Conservation (phyloP, 2,329 filamentous ascomycete genomes). For the Fusarium irregulare region DNA sequence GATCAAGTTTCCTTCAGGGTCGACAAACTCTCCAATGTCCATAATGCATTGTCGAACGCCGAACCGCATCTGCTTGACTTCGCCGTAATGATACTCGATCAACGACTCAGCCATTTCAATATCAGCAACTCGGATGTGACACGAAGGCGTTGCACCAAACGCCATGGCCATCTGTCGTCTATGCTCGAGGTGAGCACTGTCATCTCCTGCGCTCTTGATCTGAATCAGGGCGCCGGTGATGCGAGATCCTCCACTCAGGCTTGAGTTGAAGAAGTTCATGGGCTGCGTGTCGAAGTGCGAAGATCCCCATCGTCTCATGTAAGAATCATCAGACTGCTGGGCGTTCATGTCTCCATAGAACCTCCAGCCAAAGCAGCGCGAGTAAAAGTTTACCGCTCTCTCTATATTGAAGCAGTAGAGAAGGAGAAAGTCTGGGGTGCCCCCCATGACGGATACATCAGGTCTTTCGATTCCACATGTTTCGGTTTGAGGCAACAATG, state of each 20-base stretch:
- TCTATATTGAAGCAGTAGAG: conserved; percentile 40
- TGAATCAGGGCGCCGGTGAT: conserved; percentile 41
- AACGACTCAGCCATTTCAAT: conserved; percentile 38
- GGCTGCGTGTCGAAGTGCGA: conserved; percentile 39
- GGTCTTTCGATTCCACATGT: conserved; percentile 20
- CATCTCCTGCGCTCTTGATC: conserved; percentile 19
- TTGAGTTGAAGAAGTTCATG: conserved; percentile 44
- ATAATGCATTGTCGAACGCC: conserved; percentile 42
- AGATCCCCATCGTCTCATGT: conserved; percentile 39
- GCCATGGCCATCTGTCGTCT: conserved; percentile 31
- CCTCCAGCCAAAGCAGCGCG: conserved; percentile 41
- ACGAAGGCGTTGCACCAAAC: conserved; percentile 27
- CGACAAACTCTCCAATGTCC: conserved; percentile 45
- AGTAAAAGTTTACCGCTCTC: conserved; percentile 41
- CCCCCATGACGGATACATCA: conserved; percentile 14
- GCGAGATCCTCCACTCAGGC: conserved; percentile 9
- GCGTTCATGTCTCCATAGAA: conserved; percentile 42
- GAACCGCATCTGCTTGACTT: conserved; percentile 41
- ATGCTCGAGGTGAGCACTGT: conserved; percentile 25
- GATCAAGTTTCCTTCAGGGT: conserved; percentile 44
- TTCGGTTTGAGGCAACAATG: conserved; percentile 16
- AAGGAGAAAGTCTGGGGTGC: conserved; percentile 41
- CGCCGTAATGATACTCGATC: conserved; percentile 36
- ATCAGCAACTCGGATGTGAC: conserved; percentile 44
- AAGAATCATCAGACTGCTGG: conserved; percentile 14